Evolutionary conservation across 169 alveolate genomes (phyloP), one percentile per base, ranked within the genome.

Genomic region (Cryptosporidium baileyi): DNA sequence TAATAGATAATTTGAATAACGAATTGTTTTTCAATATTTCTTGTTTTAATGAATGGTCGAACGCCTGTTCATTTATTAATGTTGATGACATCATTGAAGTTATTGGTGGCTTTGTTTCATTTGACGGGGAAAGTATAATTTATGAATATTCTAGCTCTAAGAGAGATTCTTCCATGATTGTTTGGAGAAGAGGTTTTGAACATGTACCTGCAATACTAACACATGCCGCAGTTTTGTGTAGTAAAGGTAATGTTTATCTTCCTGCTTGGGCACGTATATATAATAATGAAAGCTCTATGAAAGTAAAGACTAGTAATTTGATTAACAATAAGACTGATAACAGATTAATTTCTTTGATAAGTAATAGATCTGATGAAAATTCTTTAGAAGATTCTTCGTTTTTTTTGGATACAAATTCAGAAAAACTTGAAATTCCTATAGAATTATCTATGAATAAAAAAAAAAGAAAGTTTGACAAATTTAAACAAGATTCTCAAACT

Each of bases 191-290:
- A 1, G 85, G 85, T 0, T 74, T 74, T 36, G 85, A 74, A 57
- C 85, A 74, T 24, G 61, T 74, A 8, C 85, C 85, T 74, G 85
- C 85, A 24, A 61, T 74, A 24, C 43, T 74, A 40, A 74, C 85
- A n/a, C 85, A 74, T 38, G 85, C 85, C n/a, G 85, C 85, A 4
- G 85, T 74, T 17, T n/a, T 54, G 34, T 74, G 85, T 74, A 74
- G 85, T 22, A 74, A 74, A 19, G 85, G 85, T 2, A 74, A 74
- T 36, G 61, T 74, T 41, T 74, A 74, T 57, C 67, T 74, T 40
- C 85, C 85, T 36, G 85, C 85, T 3, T 74, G 85, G 85, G 85
- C 85, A 19, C 28, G 85, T 22, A 74, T 74, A 32, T 74, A 74
- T 19, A 19, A 51, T 19, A 49, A 52, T 13, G 59, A 47, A 47